Percentiles rank a stretch among this genome's conserved stretches.
phyloP scores from a whole-genome alignment of 148 eudicot genomes.

The Polygonum maritimum region DNA sequence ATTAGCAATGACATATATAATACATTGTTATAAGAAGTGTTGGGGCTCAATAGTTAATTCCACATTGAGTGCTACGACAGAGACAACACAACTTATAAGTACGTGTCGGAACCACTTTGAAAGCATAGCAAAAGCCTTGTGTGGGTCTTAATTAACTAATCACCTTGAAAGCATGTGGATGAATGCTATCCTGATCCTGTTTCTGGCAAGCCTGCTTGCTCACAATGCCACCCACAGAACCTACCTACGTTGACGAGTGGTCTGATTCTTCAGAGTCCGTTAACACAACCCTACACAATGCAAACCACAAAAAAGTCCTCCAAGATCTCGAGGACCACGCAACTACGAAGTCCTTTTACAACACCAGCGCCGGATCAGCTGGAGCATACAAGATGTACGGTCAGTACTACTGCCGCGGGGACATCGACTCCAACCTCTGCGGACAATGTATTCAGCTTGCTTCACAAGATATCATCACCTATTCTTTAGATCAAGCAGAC shows the following conservation, averaged over 20 bases:
- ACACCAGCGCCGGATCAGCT: not conserved
- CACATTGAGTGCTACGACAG: no score
- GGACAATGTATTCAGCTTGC: conserved; percentile 1
- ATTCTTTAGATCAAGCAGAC: not conserved
- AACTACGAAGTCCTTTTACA: not conserved
- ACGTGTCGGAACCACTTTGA: no score
- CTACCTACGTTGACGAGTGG: not conserved
- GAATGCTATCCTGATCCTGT: not conserved
- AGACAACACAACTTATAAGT: no score
- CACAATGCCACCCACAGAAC: not conserved
- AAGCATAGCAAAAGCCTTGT: no score
- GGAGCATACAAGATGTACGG: not conserved
- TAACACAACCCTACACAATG: no score
- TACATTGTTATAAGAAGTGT: not conserved
- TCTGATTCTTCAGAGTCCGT: not conserved
- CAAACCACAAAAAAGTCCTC: not conserved
- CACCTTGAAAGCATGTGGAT: no score
- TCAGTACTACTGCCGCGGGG: not conserved
- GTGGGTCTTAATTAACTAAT: no score
- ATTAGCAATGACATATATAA: no score
- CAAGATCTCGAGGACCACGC: not conserved
- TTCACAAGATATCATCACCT: not conserved
- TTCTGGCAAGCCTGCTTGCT: not conserved
- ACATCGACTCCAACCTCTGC: not conserved
- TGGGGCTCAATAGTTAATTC: no score